phyloP scores from a whole-genome alignment of 1,139 yeast genomes.

The Hyphopichia pseudoburtonii region DNA sequence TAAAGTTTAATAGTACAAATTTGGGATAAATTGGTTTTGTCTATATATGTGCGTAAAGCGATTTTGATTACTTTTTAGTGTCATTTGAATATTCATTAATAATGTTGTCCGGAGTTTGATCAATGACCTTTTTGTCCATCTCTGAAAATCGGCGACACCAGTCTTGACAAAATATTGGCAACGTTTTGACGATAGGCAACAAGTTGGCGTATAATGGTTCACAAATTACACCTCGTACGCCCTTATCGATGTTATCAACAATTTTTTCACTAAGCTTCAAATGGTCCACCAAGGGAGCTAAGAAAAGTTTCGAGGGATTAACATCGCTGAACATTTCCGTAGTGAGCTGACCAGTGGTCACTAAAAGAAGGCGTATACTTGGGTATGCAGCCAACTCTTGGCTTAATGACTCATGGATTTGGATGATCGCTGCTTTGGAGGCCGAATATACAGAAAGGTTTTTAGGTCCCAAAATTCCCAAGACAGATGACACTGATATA shows the following conservation, averaged over 20 bases:
- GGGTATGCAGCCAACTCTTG: constrained; percentile 41
- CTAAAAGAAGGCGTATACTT: constrained; percentile 46
- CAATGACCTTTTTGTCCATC: constrained; percentile 43
- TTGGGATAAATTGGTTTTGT: too few relatives aligned
- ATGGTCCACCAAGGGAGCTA: constrained; percentile 63
- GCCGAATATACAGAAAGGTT: constrained; percentile 65
- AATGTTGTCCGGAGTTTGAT: too few relatives aligned
- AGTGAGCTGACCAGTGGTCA: constrained; percentile 67
- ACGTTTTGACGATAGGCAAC: constrained; percentile 49
- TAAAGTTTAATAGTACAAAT: too few relatives aligned
- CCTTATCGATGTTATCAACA: constrained; percentile 37
- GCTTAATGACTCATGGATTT: constrained; percentile 57
- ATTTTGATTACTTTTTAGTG: too few relatives aligned
- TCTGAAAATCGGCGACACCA: constrained; percentile 50
- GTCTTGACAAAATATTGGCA: constrained; percentile 52
- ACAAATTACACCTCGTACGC: constrained; percentile 54
- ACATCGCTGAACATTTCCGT: constrained; percentile 65
- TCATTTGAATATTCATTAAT: too few relatives aligned
- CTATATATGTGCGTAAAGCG: too few relatives aligned
- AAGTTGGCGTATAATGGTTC: constrained; percentile 63
- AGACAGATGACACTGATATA: constrained; percentile 65
- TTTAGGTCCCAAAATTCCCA: constrained; percentile 72
- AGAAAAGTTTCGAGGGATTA: constrained; percentile 52
- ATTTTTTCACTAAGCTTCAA: constrained; percentile 43
- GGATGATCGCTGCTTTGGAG: constrained; percentile 61